A percentile compares a stretch with the other conserved stretches of the same genome.
Evolutionary conservation across 768 basidiomycete genomes (phyloP).

Genomic region (Tricholoma flavovirens): DNA sequence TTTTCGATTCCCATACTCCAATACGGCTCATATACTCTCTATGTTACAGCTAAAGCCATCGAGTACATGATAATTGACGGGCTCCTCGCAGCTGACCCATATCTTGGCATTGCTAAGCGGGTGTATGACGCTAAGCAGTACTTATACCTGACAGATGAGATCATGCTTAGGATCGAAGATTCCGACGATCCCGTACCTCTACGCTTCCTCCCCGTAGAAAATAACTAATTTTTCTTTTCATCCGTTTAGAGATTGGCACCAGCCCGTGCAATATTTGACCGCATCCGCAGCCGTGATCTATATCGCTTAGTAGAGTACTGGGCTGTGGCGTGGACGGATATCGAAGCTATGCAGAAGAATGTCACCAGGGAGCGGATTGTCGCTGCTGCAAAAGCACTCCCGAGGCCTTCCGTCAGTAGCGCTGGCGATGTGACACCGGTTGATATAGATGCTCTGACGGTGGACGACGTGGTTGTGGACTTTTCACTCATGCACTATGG

Average conservation of each 20-base stretch:
- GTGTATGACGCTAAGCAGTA: constrained; percentile 56
- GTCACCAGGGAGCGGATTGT: constrained; percentile 43
- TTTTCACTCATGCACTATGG: constrained; percentile 70
- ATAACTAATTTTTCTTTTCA: constrained; percentile 1
- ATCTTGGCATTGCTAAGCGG: constrained; percentile 51
- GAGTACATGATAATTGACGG: constrained; percentile 85
- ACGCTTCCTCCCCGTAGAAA: neutral
- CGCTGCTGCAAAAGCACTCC: constrained; percentile 28
- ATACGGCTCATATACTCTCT: neutral
- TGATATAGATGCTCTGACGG: constrained; percentile 29
- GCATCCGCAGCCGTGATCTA: constrained; percentile 57
- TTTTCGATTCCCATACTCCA: neutral
- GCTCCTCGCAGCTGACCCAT: constrained; percentile 58
- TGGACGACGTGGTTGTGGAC: constrained; percentile 58
- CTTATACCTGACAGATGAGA: constrained; percentile 62
- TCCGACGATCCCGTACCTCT: constrained; percentile 43
- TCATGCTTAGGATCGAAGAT: constrained; percentile 54
- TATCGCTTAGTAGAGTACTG: constrained; percentile 70
- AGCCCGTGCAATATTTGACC: constrained; percentile 55
- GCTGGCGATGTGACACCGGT: constrained; percentile 16
- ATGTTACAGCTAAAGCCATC: constrained; percentile 61
- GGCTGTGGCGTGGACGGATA: constrained; percentile 35
- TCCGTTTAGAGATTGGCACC: constrained; percentile 47
- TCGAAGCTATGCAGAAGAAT: constrained; percentile 27
- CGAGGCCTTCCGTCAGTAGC: constrained; percentile 9